phyloP scores from a whole-genome alignment of 2,329 filamentous ascomycete genomes.

The Elsinoe arachidis region DNA sequence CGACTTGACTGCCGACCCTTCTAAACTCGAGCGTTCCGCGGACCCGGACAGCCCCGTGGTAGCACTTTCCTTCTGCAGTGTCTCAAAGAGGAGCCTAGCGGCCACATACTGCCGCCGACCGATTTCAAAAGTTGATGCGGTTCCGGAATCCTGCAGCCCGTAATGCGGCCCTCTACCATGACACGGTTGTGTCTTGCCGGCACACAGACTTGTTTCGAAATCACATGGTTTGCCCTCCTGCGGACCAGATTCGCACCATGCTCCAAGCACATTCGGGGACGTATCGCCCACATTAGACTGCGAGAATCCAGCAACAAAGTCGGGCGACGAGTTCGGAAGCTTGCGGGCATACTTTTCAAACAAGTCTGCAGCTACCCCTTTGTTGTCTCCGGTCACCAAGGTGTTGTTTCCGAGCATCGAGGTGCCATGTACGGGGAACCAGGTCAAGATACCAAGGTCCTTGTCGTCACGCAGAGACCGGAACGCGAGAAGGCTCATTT shows the following conservation, averaged over 20 bases:
- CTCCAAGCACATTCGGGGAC: constrained; percentile 76
- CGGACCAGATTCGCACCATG: constrained; percentile 80
- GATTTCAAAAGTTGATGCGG: constrained; percentile 67
- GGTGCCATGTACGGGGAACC: constrained; percentile 88
- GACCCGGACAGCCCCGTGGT: too few relatives aligned
- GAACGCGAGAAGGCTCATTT: constrained; percentile 72
- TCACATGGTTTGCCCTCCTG: constrained; percentile 54
- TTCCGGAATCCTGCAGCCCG: constrained; percentile 52
- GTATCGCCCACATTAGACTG: constrained; percentile 89
- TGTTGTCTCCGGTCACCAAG: constrained; percentile 87
- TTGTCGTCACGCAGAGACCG: constrained; percentile 59
- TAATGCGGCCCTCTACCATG: constrained; percentile 67
- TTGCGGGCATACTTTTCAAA: constrained; percentile 57
- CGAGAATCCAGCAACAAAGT: constrained; percentile 84
- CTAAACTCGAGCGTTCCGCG: not conserved
- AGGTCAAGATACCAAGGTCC: constrained; percentile 73
- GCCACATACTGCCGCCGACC: constrained; percentile 61
- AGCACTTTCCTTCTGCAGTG: constrained; percentile 31
- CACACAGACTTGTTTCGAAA: constrained; percentile 77
- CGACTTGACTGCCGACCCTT: constrained; percentile 61
- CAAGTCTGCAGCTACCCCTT: constrained; percentile 80
- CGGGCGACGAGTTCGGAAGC: constrained; percentile 21
- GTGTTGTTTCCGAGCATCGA: constrained; percentile 90
- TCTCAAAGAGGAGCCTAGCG: constrained; percentile 51
- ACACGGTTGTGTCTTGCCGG: constrained; percentile 60